Evolutionary conservation across 768 basidiomycete genomes (phyloP).

Genomic region (Trametes cingulata): DNA sequence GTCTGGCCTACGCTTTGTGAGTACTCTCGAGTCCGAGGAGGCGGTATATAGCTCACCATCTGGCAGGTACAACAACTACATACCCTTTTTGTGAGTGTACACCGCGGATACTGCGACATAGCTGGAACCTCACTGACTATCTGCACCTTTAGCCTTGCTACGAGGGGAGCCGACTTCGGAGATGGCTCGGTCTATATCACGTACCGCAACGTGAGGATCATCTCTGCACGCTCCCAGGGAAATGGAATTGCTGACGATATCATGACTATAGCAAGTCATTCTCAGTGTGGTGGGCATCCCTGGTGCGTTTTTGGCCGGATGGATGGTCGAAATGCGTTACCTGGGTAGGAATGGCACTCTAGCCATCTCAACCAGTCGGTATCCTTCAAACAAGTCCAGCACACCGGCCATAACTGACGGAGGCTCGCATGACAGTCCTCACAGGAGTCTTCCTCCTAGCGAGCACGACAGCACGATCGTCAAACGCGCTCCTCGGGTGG

Average conservation of each 20-base stretch:
- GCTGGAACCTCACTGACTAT: neutral
- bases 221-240: neutral
- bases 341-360: slow-evolving; percentile 56
- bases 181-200: slow-evolving; percentile 69
- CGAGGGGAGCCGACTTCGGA: slow-evolving; percentile 63
- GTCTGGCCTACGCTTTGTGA: slow-evolving; percentile 69
- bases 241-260: neutral
- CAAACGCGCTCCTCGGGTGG: slow-evolving; percentile 53
- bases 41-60: neutral
- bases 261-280: slow-evolving; percentile 45
- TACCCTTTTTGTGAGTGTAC: slow-evolving; percentile 49
- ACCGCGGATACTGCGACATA: neutral
- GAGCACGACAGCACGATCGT: slow-evolving; percentile 53
- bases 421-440: slow-evolving; percentile 41
- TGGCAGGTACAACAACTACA: slow-evolving; percentile 47
- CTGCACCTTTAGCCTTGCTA: slow-evolving; percentile 47
- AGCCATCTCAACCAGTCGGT: slow-evolving; percentile 47
- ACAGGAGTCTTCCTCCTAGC: slow-evolving; percentile 59
- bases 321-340: slow-evolving; percentile 47
- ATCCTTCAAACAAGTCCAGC: too few species aligned
- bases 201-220: slow-evolving; percentile 59
- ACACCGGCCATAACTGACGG: too few species aligned
- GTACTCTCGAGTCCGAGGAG: slow-evolving; percentile 8
- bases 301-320: slow-evolving; percentile 53
- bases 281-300: slow-evolving; percentile 56